Base-by-base conservation (phyloP, 352 stramenopile genomes). In the Elongisporangium undulatum region DNA sequence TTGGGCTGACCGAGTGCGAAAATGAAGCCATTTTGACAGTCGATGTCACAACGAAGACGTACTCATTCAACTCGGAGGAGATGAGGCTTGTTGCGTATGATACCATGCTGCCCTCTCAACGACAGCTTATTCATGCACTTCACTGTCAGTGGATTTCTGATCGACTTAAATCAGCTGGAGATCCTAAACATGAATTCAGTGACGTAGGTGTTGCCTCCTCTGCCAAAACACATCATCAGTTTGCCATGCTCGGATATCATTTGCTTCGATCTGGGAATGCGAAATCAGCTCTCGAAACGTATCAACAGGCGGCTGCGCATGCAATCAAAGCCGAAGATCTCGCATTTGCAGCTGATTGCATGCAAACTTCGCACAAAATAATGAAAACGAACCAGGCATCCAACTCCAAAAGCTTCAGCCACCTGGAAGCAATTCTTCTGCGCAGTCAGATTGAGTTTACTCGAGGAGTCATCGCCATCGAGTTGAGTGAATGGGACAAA, bases 371-470 rank as follows among this genome's bases (percentile, higher is more conserved):
- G 21, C 85, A 72, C 64, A 84, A 85, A 38, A 84, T 87, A 38
- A 39, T 90, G 19, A 79, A 82, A 17, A 71, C 81, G 2, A 67
- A 71, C 16, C 65, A 72, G 12, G 65, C 70, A 10, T 50, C 60
- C 1, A 68, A 69, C 41, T 77, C 84, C 21, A 34, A 34, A 34
- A 34, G 7, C 8, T 53, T 90, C 8, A 71, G 67, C 24, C 77
- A 92, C 9, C 58, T 87, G 5, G 80, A 90, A 19, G 74, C 67
- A 9, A 82, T 88, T 39, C 29, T 90, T 52, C 58, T 88, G 24
- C 70, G 77, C 45, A 81, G 78, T 52, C 84, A 84, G 20, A 87
- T 90, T 29, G 80, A 92, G 61, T 92, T 90, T 59, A 75, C 90
- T 58, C 77, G 71, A 15, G 82, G 82, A 0, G 72, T 79, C 0